A percentile compares a stretch with the other conserved stretches of the same genome.
Conservation (phyloP, 2,329 filamentous ascomycete genomes). For the Claviceps sp. region DNA sequence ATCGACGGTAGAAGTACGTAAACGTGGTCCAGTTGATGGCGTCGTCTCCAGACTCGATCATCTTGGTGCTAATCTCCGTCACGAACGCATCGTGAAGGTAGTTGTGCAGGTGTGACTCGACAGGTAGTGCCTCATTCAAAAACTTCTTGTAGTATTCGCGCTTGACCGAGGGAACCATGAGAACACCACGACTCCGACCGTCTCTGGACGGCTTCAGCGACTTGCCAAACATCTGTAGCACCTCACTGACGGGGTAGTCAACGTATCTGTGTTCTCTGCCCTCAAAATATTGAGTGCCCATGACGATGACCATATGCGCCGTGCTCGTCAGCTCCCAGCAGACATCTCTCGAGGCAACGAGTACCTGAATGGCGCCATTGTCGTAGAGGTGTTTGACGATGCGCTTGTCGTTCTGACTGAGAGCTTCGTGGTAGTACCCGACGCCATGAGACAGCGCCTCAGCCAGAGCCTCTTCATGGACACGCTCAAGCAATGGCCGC, state of each 20-base stretch:
- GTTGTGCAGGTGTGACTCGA: slow-evolving; percentile 85
- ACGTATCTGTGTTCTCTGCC: slow-evolving; percentile 94
- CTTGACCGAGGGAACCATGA: slow-evolving; percentile 92
- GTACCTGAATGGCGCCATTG: slow-evolving; percentile 77
- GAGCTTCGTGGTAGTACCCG: slow-evolving; percentile 91
- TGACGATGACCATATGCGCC: slow-evolving; percentile 84
- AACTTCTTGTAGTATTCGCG: slow-evolving; percentile 99
- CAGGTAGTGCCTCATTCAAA: slow-evolving; percentile 84
- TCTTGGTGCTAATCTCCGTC: slow-evolving; percentile 91
- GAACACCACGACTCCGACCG: slow-evolving; percentile 73
- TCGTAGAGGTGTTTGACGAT: slow-evolving; percentile 89
- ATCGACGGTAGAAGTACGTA: slow-evolving; percentile 91
- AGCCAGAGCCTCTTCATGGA: slow-evolving; percentile 76
- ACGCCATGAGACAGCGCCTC: slow-evolving; percentile 89
- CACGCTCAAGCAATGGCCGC: slow-evolving; percentile 62
- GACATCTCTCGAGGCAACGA: slow-evolving; percentile 66
- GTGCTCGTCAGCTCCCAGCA: slow-evolving; percentile 89
- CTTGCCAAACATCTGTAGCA: slow-evolving; percentile 96
- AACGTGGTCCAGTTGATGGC: slow-evolving; percentile 98
- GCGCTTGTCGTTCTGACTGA: slow-evolving; percentile 77
- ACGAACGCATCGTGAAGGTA: slow-evolving; percentile 95
- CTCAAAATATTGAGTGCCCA: slow-evolving; percentile 97
- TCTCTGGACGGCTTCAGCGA: slow-evolving; percentile 68
- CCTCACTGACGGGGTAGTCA: slow-evolving; percentile 86
- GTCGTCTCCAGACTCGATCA: slow-evolving; percentile 89